A percentile compares a stretch with the other conserved stretches of the same genome.
phyloP scores from a whole-genome alignment of 768 basidiomycete species.

The Termitomyces sp. region DNA sequence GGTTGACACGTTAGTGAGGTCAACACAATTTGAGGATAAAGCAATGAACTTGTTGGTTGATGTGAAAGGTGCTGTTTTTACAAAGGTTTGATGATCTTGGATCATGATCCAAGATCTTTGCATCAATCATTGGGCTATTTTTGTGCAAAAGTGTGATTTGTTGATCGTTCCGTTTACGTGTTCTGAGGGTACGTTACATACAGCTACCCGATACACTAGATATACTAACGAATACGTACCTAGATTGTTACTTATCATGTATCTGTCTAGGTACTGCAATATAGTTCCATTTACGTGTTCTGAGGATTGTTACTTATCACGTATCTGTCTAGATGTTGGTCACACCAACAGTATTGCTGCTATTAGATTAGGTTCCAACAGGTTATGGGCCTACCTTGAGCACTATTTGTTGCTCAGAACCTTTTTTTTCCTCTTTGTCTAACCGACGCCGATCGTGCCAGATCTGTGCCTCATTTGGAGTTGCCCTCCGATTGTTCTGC shows the following conservation, averaged over 20 bases:
- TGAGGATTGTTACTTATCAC: background rate
- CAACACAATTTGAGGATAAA: too few relatives aligned
- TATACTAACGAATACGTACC: background rate
- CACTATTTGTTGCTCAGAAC: constrained; percentile 12
- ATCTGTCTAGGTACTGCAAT: background rate
- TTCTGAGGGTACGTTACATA: background rate
- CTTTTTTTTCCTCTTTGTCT: background rate
- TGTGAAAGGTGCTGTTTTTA: too few relatives aligned
- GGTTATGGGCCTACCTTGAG: constrained; percentile 2
- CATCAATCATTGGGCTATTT: too few relatives aligned
- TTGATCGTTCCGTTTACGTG: background rate
- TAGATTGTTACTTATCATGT: background rate
- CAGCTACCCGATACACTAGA: too few relatives aligned
- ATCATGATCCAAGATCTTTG: too few relatives aligned
- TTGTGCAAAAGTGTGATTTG: too few relatives aligned
- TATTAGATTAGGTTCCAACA: background rate
- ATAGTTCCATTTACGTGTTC: too few relatives aligned
- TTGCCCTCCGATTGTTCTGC: background rate
- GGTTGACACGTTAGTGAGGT: too few relatives aligned
- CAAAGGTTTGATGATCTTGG: too few relatives aligned
- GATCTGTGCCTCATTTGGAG: background rate
- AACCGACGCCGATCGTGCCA: background rate
- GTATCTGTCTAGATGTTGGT: background rate
- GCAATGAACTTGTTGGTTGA: too few relatives aligned
- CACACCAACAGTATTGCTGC: background rate